Evolutionary conservation across 768 basidiomycete species (phyloP), one percentile per base, ranked within the genome.

Genomic region (Gymnopilus dilepis): DNA sequence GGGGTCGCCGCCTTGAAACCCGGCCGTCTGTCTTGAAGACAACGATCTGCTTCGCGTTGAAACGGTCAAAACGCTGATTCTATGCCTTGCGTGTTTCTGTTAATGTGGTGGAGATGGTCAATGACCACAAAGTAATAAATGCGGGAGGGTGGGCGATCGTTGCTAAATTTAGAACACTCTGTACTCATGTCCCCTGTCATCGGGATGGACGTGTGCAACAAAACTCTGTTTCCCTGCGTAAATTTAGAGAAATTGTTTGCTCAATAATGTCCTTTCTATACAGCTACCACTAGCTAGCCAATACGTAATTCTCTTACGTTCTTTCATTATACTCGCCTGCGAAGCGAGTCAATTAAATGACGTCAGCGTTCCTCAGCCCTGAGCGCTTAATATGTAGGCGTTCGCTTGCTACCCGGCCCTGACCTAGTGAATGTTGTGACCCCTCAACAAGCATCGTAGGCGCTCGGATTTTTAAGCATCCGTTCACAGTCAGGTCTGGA

Each of bases 101-200:
- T 15, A 37, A 9, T 37, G 34, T 37, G 3, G 34, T 11, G 8
- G 15, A 15, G 34, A 37, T 37, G 15, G 2, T 2, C 11, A 37
- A 9, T 9, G 34, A 11, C 34, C 9, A 37, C 34, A 9, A 6
- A 34, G 7, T 37, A 37, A 8, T 37, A 37, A 37, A 3, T 8
- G 34, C 15, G 34, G n/a, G n/a, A n/a, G n/a, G n/a, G n/a, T n/a
- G n/a, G n/a, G n/a, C n/a, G n/a, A n/a, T n/a, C n/a, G n/a, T n/a
- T n/a, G 13, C 47, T 31, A 31, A 50, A 50, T 50, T 50, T 50
- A 28, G 47, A 50, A 17, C n/a, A n/a, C n/a, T n/a, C n/a, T n/a
- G n/a, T n/a, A n/a, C n/a, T n/a, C n/a, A n/a, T n/a, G n/a, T 3
- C 28, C 17, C 47, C 28, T 30, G 17, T 30, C 47, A n/a, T 50